Base-by-base conservation (phyloP, 2,329 filamentous ascomycete genomes). In the Keithomyces neogunnii region DNA sequence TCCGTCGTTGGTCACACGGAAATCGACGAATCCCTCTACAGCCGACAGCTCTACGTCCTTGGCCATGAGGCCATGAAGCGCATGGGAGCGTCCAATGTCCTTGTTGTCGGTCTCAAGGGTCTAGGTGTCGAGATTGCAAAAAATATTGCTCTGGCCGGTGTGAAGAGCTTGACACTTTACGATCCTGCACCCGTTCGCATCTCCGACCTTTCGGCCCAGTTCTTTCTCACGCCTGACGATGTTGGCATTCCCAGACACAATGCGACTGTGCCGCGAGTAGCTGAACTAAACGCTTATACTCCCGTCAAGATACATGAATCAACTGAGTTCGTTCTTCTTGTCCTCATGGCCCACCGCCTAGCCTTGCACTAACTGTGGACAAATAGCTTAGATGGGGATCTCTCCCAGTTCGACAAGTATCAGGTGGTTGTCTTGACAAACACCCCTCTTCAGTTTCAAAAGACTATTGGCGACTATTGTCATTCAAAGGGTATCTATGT, bases 121-220 rank as follows among this genome's bases (percentile, higher is more conserved):
- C 81, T 99, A 40, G 93, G 93, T 74, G 92, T 96, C 51, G 93
- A 99, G 73, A 93, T 99, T 62, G 92, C 93, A 64, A 99, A 99
- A 80, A 99, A 99, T 65, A 89, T 99, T 64, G 93, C 93, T 54
- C 85, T 99, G 61, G 93, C 93, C 61, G 93, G 93, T 68, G 93
- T 99, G 72, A 99, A 99, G 79, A 96, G 91, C 65, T 75, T 99
- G 60, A 93, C 92, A 2, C 80, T 99, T 51, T 89, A 90, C 75
- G 93, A 99, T 66, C 92, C 93, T 45, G 82, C 85, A 46, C 89
- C 89, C 42, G 86, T 88, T 50, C 78, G 84, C 59, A 86, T 96
- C 60, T 80, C 89, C 61, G 93, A 99, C 66, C 83, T 99, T 35
- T 97, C 93, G 40, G 88, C 93, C 43, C 93, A 99, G 70, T 99